phyloP scores from a whole-genome alignment of 352 stramenopile species.

The Phytopythium helicoides region DNA sequence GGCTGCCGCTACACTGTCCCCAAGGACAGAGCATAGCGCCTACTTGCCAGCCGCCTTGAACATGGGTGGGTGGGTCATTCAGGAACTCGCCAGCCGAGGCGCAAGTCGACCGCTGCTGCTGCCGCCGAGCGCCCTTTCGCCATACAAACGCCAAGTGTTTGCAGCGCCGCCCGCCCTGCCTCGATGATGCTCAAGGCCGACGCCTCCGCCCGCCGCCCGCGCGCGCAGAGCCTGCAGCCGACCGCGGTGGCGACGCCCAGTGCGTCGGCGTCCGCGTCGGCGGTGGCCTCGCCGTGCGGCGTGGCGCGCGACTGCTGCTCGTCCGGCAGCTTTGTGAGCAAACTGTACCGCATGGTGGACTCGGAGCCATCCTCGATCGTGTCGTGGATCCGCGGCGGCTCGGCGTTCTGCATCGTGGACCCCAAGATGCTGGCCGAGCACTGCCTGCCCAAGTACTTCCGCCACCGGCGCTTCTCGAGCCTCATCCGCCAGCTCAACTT shows the following conservation, averaged over 20 bases:
- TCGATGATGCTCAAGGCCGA: slow-evolving; percentile 28
- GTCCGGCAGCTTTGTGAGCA: slow-evolving; percentile 83
- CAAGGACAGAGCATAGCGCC: not conserved
- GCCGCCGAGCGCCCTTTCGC: too few relatives aligned
- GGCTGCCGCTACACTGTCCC: not conserved
- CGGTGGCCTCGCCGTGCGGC: slow-evolving; percentile 16
- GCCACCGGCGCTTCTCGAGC: slow-evolving; percentile 85
- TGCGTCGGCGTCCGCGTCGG: slow-evolving; percentile 14
- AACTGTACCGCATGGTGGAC: slow-evolving; percentile 86
- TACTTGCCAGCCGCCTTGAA: slow-evolving; percentile 25
- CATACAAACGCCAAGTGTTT: slow-evolving; percentile 1
- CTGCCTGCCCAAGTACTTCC: slow-evolving; percentile 90
- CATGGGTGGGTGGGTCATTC: slow-evolving; percentile 53
- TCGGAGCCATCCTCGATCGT: slow-evolving; percentile 77
- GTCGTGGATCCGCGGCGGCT: slow-evolving; percentile 81
- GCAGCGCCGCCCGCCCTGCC: slow-evolving; percentile 3
- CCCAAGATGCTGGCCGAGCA: slow-evolving; percentile 86
- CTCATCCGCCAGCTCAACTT: slow-evolving; percentile 91
- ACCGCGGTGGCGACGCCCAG: too few relatives aligned
- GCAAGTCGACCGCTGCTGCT: slow-evolving; percentile 1
- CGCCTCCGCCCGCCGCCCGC: slow-evolving; percentile 28
- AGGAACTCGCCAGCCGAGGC: slow-evolving; percentile 53
- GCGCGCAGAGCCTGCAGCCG: slow-evolving; percentile 55
- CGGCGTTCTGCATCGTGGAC: slow-evolving; percentile 91
- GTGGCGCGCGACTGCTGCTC: slow-evolving; percentile 42